A percentile compares a stretch with the other conserved stretches of the same genome.
Conservation (phyloP, 345 rosid genomes). For the Dovyalis caffra region DNA sequence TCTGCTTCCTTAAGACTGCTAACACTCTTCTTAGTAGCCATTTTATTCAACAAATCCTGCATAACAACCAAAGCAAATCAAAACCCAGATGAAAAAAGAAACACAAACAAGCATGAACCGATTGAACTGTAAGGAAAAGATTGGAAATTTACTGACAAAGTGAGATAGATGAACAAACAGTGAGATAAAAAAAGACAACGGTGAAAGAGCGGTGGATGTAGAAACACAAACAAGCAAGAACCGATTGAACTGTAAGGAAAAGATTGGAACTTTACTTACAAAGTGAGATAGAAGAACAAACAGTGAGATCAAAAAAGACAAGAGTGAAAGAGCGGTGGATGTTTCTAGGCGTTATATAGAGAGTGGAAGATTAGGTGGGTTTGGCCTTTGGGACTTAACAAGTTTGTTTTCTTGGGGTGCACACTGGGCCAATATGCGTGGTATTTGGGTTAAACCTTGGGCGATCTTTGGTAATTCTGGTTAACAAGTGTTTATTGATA, state of each 20-base stretch:
- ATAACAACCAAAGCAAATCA: not conserved
- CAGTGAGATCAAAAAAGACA: not conserved
- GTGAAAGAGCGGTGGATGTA: not conserved
- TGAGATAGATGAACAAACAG: not conserved
- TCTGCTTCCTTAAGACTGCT: constrained; percentile 47
- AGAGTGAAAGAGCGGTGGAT: not conserved
- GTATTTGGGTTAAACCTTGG: not conserved
- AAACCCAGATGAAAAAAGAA: constrained; percentile 1
- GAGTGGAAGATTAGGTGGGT: not conserved
- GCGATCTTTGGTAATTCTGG: not conserved
- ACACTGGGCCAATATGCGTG: not conserved
- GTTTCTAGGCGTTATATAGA: not conserved
- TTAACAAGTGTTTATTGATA: no score
- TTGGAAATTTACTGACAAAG: not conserved
- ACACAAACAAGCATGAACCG: not conserved
- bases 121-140: not conserved
- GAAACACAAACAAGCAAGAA: not conserved
- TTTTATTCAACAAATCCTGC: constrained; percentile 3
- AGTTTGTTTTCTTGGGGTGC: constrained; percentile 10
- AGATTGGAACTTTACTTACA: not conserved
- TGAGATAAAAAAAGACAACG: not conserved
- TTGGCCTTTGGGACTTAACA: no score
- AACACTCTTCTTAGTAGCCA: constrained; percentile 54
- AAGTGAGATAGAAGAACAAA: not conserved
- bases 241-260: not conserved